These are phyloP conservation scores for Phytophthora crassamura DNA, from an alignment of 352 stramenopile species.

Conservation along the genomic window DNA sequence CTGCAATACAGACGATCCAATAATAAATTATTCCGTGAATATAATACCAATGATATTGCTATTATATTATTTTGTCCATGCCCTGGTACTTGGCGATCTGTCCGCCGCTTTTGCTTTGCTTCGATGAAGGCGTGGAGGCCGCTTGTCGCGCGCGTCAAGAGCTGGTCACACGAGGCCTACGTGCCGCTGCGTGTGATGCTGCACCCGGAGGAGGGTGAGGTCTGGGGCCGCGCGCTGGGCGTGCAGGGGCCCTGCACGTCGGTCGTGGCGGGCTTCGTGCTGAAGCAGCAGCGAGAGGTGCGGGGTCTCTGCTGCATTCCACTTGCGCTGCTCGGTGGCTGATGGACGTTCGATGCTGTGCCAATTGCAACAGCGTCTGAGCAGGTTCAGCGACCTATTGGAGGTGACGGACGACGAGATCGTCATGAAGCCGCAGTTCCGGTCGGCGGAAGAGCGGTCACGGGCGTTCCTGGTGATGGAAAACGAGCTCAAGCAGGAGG, in stretches of 20 bases:
- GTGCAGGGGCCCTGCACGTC: constrained; percentile 24
- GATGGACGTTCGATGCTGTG: not conserved
- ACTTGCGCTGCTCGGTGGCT: too few species aligned
- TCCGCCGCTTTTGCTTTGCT: not conserved
- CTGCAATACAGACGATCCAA: too few species aligned
- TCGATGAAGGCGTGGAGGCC: constrained; percentile 30
- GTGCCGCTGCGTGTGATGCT: constrained; percentile 63
- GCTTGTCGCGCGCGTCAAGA: constrained; percentile 48
- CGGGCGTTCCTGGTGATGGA: constrained; percentile 58
- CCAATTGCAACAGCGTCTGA: constrained; percentile 31
- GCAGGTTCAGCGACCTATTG: constrained; percentile 41
- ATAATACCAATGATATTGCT: too few species aligned
- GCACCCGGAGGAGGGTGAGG: constrained; percentile 33
- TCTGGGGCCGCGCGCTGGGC: constrained; percentile 21
- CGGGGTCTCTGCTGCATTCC: not conserved
- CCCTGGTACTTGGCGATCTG: not conserved
- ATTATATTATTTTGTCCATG: too few species aligned
- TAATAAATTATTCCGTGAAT: too few species aligned
- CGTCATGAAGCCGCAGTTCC: constrained; percentile 38
- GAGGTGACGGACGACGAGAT: constrained; percentile 40
- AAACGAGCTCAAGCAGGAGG: constrained; percentile 48
- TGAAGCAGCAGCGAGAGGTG: constrained; percentile 45
- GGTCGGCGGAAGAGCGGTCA: constrained; percentile 39
- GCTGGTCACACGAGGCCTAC: constrained; percentile 54
- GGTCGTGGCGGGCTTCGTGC: constrained; percentile 45